phyloP scores from a whole-genome alignment of 2,329 filamentous ascomycete genomes.

The Seiridium cupressi region DNA sequence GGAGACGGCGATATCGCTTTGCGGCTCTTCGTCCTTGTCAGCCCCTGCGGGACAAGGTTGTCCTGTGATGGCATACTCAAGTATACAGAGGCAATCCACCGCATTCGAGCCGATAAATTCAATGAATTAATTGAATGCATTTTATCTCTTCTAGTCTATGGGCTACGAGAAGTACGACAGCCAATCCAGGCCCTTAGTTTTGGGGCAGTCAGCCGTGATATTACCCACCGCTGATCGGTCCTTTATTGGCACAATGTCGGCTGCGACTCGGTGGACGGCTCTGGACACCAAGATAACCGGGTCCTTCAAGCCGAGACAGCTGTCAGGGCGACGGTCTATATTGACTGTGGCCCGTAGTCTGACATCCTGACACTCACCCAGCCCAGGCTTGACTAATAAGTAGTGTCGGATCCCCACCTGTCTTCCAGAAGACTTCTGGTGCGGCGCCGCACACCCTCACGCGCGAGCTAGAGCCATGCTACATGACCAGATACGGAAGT shows the following conservation, averaged over 20 bases:
- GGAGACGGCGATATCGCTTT: not conserved
- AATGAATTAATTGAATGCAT: not conserved
- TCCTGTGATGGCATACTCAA: not conserved
- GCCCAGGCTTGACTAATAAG: not conserved
- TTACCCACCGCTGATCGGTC: not conserved
- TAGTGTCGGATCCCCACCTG: not conserved
- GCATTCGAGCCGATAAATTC: not conserved
- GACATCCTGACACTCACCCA: not conserved
- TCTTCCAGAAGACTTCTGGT: not conserved
- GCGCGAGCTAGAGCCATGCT: not conserved
- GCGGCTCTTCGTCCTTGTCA: not conserved
- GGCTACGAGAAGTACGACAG: not conserved
- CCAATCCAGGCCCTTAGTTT: not conserved
- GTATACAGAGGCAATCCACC: not conserved
- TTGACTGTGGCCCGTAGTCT: not conserved
- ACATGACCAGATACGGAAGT: constrained; percentile 1
- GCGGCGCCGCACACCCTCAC: not conserved
- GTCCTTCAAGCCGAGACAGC: not conserved
- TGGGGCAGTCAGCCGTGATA: not conserved
- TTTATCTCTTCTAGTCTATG: not conserved
- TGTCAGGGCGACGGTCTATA: not conserved
- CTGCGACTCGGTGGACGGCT: not conserved
- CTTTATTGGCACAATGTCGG: constrained; percentile 8
- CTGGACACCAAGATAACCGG: not conserved
- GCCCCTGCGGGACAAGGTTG: not conserved